phyloP scores from a whole-genome alignment of 78 protist species.

The Dictyostelium firmibasis region DNA sequence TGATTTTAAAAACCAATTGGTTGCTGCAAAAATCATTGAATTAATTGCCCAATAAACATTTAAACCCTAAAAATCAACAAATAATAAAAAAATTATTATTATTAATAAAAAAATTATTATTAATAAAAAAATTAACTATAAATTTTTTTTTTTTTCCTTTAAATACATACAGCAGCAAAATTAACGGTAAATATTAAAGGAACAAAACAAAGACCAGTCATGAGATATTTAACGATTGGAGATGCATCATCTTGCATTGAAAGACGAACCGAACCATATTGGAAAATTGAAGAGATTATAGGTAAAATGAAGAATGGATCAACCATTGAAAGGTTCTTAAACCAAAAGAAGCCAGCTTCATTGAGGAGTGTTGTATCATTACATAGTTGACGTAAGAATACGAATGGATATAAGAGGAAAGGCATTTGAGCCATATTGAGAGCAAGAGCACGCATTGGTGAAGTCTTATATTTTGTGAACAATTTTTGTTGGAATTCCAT shows the following conservation, averaged over 20 bases:
- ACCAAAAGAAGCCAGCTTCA: slow-evolving; percentile 25
- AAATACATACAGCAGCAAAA: slow-evolving; percentile 31
- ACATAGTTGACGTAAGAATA: neutral
- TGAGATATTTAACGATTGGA: slow-evolving; percentile 3
- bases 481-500: neutral
- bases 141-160: neutral
- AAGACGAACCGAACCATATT: neutral
- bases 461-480: neutral
- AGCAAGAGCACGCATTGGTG: neutral
- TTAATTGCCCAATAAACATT: slow-evolving; percentile 40
- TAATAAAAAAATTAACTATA: too few species aligned
- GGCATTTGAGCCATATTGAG: slow-evolving; percentile 10
- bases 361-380: neutral
- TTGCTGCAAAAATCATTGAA: neutral
- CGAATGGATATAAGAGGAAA: slow-evolving; percentile 20
- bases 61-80: neutral
- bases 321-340: neutral
- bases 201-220: slow-evolving; percentile 16
- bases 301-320: slow-evolving; percentile 44
- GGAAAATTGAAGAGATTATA: neutral
- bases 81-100: neutral
- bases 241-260: neutral
- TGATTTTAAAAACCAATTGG: slow-evolving; percentile 13
- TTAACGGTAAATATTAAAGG: slow-evolving; percentile 32
- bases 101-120: too few species aligned